phyloP scores from a whole-genome alignment of 331 rosid genomes.

The Prunus yedoensis region DNA sequence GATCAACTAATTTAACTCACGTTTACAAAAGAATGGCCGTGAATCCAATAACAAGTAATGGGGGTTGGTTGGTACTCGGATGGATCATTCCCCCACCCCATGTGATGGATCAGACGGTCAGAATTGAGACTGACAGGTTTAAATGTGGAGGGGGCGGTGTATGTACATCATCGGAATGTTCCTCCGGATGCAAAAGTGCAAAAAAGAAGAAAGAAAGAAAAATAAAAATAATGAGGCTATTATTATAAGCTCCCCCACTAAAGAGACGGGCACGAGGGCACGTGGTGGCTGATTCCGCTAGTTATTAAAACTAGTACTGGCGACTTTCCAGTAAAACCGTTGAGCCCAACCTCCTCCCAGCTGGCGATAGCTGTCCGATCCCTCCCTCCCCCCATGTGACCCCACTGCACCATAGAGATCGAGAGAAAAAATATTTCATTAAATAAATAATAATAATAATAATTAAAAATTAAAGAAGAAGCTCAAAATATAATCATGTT shows the following conservation, averaged over 20 bases:
- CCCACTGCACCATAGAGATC: slow-evolving; percentile 46
- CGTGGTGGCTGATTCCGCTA: slow-evolving; percentile 78
- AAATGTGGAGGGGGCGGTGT: neutral
- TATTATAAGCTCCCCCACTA: slow-evolving; percentile 37
- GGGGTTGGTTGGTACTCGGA: too few relatives aligned
- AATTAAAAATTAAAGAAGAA: neutral
- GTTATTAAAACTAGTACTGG: slow-evolving; percentile 41
- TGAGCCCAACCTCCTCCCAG: slow-evolving; percentile 73
- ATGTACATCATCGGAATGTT: neutral
- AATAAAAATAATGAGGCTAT: neutral
- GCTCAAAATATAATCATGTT: neutral
- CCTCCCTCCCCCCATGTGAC: slow-evolving; percentile 67
- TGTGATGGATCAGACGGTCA: neutral
- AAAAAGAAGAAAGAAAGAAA: too few relatives aligned
- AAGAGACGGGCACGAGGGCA: slow-evolving; percentile 63
- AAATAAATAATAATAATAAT: too few relatives aligned
- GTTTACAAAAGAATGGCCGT: too few relatives aligned
- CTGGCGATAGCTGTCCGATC: slow-evolving; percentile 93
- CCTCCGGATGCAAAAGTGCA: neutral
- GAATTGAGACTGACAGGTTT: neutral
- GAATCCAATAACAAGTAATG: too few relatives aligned
- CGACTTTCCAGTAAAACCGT: slow-evolving; percentile 93
- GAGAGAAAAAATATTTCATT: neutral
- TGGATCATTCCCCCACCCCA: too few relatives aligned
- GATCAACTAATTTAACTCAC: too few relatives aligned